Evolutionary conservation across 352 stramenopile genomes (phyloP).

Genomic region (Thalassiosira mediterranea): DNA sequence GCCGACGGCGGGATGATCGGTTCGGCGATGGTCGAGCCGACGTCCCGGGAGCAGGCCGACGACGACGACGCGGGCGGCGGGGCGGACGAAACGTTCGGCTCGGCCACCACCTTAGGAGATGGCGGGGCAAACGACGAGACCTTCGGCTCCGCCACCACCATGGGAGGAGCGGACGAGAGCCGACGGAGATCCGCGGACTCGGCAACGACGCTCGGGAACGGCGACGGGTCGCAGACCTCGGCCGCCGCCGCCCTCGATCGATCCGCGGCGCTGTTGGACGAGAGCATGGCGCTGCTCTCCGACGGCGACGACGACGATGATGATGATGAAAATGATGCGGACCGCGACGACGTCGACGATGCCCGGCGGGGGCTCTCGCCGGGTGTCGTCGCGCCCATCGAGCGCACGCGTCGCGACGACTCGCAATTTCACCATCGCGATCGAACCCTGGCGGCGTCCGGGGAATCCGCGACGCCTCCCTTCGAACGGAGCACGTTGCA

Average conservation of each 20-base stretch:
- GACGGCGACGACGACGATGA: background rate
- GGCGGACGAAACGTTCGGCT: background rate
- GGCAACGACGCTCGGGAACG: too few relatives aligned
- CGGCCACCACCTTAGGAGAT: conserved; percentile 10
- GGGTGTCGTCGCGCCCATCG: conserved; percentile 27
- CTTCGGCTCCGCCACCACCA: conserved; percentile 1
- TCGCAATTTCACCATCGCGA: background rate
- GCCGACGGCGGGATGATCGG: background rate
- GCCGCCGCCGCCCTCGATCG: background rate
- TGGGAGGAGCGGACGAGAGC: background rate
- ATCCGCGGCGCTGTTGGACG: background rate
- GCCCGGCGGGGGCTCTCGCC: background rate
- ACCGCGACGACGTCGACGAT: background rate
- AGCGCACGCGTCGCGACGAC: conserved; percentile 16
- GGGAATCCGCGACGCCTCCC: background rate
- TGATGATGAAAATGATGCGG: background rate
- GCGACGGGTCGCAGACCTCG: too few relatives aligned
- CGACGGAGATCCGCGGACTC: background rate
- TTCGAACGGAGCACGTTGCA: background rate
- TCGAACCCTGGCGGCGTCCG: background rate
- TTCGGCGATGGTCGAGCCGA: background rate
- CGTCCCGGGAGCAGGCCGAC: background rate
- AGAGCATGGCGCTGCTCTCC: background rate
- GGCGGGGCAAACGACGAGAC: background rate
- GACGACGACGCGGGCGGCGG: background rate